These are phyloP conservation scores for Fusarium sp. DNA, from an alignment of 2,329 filamentous ascomycete genomes.

Conservation along the genomic window DNA sequence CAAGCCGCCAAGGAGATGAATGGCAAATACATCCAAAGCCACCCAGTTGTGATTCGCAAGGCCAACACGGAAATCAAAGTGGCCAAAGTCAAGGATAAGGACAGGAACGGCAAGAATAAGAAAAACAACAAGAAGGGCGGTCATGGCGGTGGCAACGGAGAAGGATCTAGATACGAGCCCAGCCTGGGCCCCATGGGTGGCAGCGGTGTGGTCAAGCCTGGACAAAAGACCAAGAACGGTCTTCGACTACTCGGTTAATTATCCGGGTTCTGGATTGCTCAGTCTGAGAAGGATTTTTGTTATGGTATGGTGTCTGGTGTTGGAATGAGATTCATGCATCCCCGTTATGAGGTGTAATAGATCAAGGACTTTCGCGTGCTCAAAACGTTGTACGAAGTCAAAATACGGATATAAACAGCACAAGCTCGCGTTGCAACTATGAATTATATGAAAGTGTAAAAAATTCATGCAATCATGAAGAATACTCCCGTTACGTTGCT, in stretches of 20 bases:
- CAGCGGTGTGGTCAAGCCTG: constrained; percentile 72
- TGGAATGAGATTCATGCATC: constrained; percentile 26
- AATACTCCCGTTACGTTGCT: too few species aligned
- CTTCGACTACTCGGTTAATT: constrained; percentile 71
- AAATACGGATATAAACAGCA: background rate
- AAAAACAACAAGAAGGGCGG: constrained; percentile 57
- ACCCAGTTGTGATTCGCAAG: constrained; percentile 89
- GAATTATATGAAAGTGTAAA: too few species aligned
- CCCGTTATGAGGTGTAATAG: constrained; percentile 12
- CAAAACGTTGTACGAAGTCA: background rate
- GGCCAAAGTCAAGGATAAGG: constrained; percentile 75
- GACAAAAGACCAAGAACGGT: constrained; percentile 78
- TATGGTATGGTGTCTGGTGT: constrained; percentile 42
- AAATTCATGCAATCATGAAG: too few species aligned
- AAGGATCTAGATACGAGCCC: constrained; percentile 62
- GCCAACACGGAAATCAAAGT: constrained; percentile 93
- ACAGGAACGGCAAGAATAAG: constrained; percentile 56
- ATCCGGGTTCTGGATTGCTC: background rate
- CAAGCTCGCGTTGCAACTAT: too few species aligned
- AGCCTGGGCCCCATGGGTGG: constrained; percentile 65
- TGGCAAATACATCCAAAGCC: constrained; percentile 98
- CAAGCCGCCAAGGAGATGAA: constrained; percentile 98
- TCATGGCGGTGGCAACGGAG: constrained; percentile 48
- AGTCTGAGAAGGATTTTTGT: background rate
- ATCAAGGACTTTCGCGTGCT: background rate